These are phyloP conservation scores for Calcarisporium arbuscula DNA, from an alignment of 2,329 filamentous ascomycete species.

Conservation along the genomic window DNA sequence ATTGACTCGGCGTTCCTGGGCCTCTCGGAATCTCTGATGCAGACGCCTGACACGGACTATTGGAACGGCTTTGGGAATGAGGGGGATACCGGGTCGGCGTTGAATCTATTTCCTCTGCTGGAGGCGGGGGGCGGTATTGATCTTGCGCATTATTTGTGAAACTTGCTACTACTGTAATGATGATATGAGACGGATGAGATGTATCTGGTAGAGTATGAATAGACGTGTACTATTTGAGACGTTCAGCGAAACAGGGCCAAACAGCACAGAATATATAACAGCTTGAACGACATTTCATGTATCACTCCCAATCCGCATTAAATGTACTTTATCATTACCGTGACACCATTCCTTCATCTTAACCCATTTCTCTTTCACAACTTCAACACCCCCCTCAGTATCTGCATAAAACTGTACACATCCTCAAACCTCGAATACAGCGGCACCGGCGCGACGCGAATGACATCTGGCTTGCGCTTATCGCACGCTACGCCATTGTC, in stretches of 20 bases:
- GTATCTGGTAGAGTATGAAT: too few relatives aligned
- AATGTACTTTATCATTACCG: too few relatives aligned
- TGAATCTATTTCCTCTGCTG: slow-evolving; percentile 46
- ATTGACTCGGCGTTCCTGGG: slow-evolving; percentile 32
- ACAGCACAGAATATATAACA: too few relatives aligned
- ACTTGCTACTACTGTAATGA: not conserved
- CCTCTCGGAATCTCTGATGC: slow-evolving; percentile 29
- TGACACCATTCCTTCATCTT: slow-evolving; percentile 1
- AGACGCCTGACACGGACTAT: slow-evolving; percentile 35
- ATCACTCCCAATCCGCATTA: too few relatives aligned
- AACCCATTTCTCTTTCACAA: slow-evolving; percentile 15
- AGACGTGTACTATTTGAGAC: too few relatives aligned
- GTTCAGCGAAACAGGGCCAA: too few relatives aligned
- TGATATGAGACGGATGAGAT: too few relatives aligned
- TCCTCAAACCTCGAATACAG: slow-evolving; percentile 79
- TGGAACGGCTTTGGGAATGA: slow-evolving; percentile 32
- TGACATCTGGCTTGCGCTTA: slow-evolving; percentile 78
- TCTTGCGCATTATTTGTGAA: slow-evolving; percentile 33
- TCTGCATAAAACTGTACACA: slow-evolving; percentile 46
- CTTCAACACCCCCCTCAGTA: slow-evolving; percentile 27
- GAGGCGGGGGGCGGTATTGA: slow-evolving; percentile 48
- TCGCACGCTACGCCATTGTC: slow-evolving; percentile 69
- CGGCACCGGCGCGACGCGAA: slow-evolving; percentile 76
- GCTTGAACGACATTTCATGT: too few relatives aligned
- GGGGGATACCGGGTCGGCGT: slow-evolving; percentile 34